Percentiles rank a stretch among this genome's conserved stretches.
These are phyloP conservation scores for Marasmius sp. DNA, from an alignment of 1,284 basidiomycete species.

Conservation along the genomic window DNA sequence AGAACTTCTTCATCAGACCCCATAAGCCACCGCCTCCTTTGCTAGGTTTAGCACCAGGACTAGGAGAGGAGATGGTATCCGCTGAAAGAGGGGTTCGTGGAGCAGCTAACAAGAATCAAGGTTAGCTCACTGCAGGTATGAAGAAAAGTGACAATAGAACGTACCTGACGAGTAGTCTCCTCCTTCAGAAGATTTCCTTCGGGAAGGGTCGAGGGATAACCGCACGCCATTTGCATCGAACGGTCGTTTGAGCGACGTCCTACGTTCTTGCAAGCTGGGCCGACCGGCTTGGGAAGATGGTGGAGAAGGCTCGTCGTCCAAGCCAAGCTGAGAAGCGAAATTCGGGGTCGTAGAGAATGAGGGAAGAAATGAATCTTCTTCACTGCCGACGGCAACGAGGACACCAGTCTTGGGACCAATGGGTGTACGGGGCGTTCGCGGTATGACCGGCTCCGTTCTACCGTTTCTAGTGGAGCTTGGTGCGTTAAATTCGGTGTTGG, in stretches of 20 bases:
- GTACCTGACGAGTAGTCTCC: background rate
- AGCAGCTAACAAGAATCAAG: background rate
- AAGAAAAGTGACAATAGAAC: background rate
- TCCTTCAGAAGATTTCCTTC: background rate
- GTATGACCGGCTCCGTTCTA: background rate
- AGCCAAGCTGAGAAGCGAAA: background rate
- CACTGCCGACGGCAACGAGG: background rate
- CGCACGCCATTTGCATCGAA: background rate
- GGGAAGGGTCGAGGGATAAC: background rate
- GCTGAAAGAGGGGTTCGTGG: background rate
- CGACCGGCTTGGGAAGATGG: background rate
- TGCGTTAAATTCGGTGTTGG: too few species aligned
- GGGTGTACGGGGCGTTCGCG: background rate
- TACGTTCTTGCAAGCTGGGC: background rate
- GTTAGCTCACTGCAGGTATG: background rate
- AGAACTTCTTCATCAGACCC: constrained; percentile 70
- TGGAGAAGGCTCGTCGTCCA: background rate
- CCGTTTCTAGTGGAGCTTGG: background rate
- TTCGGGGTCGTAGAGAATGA: background rate
- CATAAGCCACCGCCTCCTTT: constrained; percentile 53
- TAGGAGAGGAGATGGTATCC: background rate
- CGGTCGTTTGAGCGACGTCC: background rate
- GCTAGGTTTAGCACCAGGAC: constrained; percentile 3
- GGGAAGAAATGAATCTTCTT: background rate
- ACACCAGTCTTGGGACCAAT: background rate